Conservation (phyloP, 2,329 filamentous ascomycete species). For the Penicillium sp. region DNA sequence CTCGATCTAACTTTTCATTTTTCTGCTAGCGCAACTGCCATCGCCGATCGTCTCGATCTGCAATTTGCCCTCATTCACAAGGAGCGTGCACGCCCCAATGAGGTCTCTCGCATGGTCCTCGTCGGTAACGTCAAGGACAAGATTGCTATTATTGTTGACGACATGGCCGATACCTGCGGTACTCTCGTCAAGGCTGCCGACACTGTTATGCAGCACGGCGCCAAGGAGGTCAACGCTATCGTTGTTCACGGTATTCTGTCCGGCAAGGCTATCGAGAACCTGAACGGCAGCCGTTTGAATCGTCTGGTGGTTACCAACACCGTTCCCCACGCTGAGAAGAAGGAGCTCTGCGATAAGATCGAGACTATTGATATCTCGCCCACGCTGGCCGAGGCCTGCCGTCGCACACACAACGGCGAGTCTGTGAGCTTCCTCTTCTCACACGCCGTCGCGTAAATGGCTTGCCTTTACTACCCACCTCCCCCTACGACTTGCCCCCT, state of each 20-base stretch:
- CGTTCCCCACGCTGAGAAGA: slow-evolving; percentile 79
- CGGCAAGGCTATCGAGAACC: slow-evolving; percentile 81
- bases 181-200: slow-evolving; percentile 86
- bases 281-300: slow-evolving; percentile 76
- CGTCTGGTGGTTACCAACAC: slow-evolving; percentile 91
- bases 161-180: slow-evolving; percentile 96
- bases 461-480: background rate
- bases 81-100: slow-evolving; percentile 87
- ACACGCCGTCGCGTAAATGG: slow-evolving; percentile 47
- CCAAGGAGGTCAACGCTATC: slow-evolving; percentile 86
- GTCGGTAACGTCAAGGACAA: slow-evolving; percentile 91
- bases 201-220: slow-evolving; percentile 83
- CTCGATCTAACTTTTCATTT: slow-evolving; percentile 7
- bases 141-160: slow-evolving; percentile 93
- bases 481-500: background rate
- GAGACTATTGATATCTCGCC: slow-evolving; percentile 91
- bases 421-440: slow-evolving; percentile 57
- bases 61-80: slow-evolving; percentile 96
- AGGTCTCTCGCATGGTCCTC: slow-evolving; percentile 92
- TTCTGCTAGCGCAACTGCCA: slow-evolving; percentile 72
- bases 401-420: slow-evolving; percentile 56
- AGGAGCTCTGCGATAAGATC: slow-evolving; percentile 74
- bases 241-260: slow-evolving; percentile 93
- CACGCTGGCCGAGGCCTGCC: slow-evolving; percentile 60
- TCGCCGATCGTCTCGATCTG: slow-evolving; percentile 87